Percentiles rank a stretch among this genome's conserved stretches.
phyloP scores from a whole-genome alignment of 176 grass and related monocot species.

The Chloris gayana region DNA sequence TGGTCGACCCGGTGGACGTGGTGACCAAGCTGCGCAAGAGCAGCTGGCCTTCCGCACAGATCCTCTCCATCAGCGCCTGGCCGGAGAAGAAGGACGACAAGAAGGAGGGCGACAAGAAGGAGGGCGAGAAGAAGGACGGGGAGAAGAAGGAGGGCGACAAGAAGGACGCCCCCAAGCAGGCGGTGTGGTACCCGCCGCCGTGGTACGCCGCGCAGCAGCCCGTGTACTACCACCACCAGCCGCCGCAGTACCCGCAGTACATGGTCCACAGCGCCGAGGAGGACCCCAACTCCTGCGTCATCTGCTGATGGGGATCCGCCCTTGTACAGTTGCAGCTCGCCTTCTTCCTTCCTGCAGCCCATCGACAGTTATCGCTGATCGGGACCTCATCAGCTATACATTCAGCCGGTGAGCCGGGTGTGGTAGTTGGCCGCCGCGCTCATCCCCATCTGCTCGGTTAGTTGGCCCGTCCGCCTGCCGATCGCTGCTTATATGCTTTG shows the following conservation, averaged over 20 bases:
- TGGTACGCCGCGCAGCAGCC: conserved; percentile 16
- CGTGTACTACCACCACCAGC: background rate
- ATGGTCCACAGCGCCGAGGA: conserved; percentile 64
- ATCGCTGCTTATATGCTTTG: background rate
- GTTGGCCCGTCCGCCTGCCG: background rate
- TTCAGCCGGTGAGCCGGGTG: background rate
- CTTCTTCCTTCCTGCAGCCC: background rate
- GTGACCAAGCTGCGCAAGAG: conserved; percentile 56
- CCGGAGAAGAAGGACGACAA: conserved; percentile 46
- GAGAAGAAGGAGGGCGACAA: background rate
- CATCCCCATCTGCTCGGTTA: background rate
- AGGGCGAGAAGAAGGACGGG: background rate
- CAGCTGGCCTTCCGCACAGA: background rate
- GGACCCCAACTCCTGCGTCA: conserved; percentile 72
- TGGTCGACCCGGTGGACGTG: conserved; percentile 59
- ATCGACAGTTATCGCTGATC: conserved; percentile 1
- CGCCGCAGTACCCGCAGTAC: conserved; percentile 32
- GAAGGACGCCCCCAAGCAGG: conserved; percentile 14
- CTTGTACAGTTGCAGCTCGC: conserved; percentile 30
- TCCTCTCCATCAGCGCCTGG: conserved; percentile 57
- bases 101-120: conserved; percentile 24
- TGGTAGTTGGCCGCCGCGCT: conserved; percentile 26
- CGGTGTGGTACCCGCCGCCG: conserved; percentile 16
- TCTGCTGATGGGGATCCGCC: conserved; percentile 48
- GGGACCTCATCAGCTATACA: background rate